A percentile compares a stretch with the other conserved stretches of the same genome.
phyloP scores from a whole-genome alignment of 805 yeast species.

The Aciculoconidium aculeatum region DNA sequence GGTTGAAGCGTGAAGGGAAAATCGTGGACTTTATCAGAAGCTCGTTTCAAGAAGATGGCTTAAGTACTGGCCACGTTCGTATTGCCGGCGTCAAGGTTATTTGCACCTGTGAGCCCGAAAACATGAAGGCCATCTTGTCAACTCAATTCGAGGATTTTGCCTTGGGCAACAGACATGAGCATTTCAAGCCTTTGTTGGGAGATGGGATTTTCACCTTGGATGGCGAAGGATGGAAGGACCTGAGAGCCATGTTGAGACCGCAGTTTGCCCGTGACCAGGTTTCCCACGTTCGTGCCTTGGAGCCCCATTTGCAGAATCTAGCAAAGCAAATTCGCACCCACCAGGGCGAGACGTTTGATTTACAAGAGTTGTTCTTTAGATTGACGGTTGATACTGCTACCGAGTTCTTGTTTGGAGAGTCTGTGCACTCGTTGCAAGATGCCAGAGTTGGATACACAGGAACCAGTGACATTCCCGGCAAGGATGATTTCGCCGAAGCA shows the following conservation, averaged over 20 bases:
- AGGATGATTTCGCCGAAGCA: conserved; percentile 27
- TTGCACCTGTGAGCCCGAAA: conserved; percentile 18
- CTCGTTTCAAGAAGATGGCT: conserved; percentile 4
- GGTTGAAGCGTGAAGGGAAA: conserved; percentile 17
- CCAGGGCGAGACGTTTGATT: conserved; percentile 24
- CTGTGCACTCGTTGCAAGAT: conserved; percentile 24
- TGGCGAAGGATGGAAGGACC: conserved; percentile 24
- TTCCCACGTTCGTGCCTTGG: conserved; percentile 20
- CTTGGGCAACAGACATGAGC: conserved; percentile 18
- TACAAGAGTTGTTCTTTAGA: conserved; percentile 28
- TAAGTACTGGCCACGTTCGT: conserved; percentile 6
- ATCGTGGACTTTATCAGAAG: conserved; percentile 16
- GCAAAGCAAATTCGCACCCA: conserved; percentile 10
- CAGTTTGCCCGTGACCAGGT: conserved; percentile 24
- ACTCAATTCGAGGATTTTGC: conserved; percentile 22
- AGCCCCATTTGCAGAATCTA: conserved; percentile 17
- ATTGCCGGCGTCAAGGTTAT: conserved; percentile 15
- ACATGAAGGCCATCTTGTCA: conserved; percentile 22
- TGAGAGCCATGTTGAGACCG: conserved; percentile 23
- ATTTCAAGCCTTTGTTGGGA: conserved; percentile 17
- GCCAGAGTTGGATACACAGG: conserved; percentile 11
- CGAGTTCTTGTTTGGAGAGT: conserved; percentile 38
- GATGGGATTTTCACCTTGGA: conserved; percentile 24
- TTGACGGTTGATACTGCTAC: conserved; percentile 37
- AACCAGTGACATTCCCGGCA: conserved; percentile 13